Conservation (phyloP, 2,329 filamentous ascomycete species). For the Acrocalymma vagum region DNA sequence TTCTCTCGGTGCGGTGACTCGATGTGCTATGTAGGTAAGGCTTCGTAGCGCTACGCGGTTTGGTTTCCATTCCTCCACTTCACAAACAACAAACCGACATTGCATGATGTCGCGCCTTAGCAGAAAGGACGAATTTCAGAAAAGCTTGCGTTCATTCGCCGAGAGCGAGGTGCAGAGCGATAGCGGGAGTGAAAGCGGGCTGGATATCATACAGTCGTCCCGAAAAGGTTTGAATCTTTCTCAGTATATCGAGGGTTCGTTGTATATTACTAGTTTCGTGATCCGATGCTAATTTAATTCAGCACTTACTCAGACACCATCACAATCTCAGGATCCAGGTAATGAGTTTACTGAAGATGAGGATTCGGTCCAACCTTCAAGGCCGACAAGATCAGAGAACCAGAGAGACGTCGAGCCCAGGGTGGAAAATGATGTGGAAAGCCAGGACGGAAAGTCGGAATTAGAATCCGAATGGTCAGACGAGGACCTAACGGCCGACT, state of each 20-base stretch:
- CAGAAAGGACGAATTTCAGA: constrained; percentile 17
- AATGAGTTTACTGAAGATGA: constrained; percentile 21
- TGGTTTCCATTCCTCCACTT: too few relatives aligned
- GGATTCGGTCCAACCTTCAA: background rate
- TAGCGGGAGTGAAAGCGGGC: constrained; percentile 51
- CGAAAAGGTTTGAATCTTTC: constrained; percentile 42
- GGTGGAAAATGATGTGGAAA: constrained; percentile 18
- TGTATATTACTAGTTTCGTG: background rate
- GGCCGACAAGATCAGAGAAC: constrained; percentile 9
- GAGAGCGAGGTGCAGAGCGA: constrained; percentile 34
- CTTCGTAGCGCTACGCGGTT: too few relatives aligned
- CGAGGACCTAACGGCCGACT: constrained; percentile 63
- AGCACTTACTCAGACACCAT: constrained; percentile 38
- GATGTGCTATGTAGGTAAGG: too few relatives aligned
- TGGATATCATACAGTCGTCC: constrained; percentile 50
- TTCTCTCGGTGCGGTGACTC: too few relatives aligned
- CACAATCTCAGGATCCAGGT: constrained; percentile 27
- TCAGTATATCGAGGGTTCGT: constrained; percentile 43
- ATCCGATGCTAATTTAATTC: constrained; percentile 11
- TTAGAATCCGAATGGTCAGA: constrained; percentile 57
- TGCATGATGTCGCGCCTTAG: constrained; percentile 21
- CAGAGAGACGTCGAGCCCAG: too few relatives aligned
- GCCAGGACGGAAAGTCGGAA: constrained; percentile 11
- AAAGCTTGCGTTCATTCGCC: constrained; percentile 29
- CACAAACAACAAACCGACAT: too few relatives aligned